Percentiles rank a stretch among this genome's conserved stretches.
These are phyloP conservation scores for Purpureocillium lavendulum DNA, from an alignment of 2,329 filamentous ascomycete genomes.

Conservation along the genomic window DNA sequence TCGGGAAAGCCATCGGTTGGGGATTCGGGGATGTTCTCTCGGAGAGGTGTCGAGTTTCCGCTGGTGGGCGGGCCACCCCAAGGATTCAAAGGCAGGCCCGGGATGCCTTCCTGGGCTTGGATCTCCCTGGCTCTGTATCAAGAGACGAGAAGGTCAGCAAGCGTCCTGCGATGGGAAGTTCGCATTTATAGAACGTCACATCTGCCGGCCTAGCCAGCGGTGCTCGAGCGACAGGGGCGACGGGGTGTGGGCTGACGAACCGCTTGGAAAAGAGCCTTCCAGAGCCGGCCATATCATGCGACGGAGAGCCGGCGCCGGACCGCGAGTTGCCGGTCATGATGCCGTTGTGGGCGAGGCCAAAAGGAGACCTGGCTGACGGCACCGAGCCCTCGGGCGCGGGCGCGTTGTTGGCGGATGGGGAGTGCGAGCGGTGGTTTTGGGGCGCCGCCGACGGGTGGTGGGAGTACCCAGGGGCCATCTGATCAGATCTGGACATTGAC, in stretches of 20 bases:
- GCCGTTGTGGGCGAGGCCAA: conserved; percentile 52
- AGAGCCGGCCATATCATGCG: conserved; percentile 72
- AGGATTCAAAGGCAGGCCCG: conserved; percentile 57
- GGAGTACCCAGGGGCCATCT: conserved; percentile 77
- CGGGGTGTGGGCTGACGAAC: conserved; percentile 42
- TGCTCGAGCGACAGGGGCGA: too few relatives aligned
- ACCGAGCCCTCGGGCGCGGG: conserved; percentile 70
- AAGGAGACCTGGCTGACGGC: conserved; percentile 59
- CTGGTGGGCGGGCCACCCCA: conserved; percentile 97
- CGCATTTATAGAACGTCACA: too few relatives aligned
- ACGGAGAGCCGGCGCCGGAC: conserved; percentile 91
- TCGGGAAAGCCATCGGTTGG: conserved; percentile 94
- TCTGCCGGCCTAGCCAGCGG: too few relatives aligned
- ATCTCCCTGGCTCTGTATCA: conserved; percentile 79
- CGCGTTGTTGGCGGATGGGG: conserved; percentile 71
- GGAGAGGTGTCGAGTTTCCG: conserved; percentile 89
- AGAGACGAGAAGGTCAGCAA: background rate
- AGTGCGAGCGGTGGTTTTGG: conserved; percentile 60
- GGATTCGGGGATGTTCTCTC: conserved; percentile 95
- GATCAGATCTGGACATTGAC: conserved; percentile 80
- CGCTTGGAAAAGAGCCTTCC: conserved; percentile 83
- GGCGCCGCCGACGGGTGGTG: conserved; percentile 49
- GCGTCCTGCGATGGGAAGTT: conserved; percentile 2
- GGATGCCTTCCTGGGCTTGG: conserved; percentile 87
- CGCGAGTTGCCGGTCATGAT: conserved; percentile 56